Conservation (phyloP, 2,329 filamentous ascomycete genomes). For the Chaetomiaceae sp. region DNA sequence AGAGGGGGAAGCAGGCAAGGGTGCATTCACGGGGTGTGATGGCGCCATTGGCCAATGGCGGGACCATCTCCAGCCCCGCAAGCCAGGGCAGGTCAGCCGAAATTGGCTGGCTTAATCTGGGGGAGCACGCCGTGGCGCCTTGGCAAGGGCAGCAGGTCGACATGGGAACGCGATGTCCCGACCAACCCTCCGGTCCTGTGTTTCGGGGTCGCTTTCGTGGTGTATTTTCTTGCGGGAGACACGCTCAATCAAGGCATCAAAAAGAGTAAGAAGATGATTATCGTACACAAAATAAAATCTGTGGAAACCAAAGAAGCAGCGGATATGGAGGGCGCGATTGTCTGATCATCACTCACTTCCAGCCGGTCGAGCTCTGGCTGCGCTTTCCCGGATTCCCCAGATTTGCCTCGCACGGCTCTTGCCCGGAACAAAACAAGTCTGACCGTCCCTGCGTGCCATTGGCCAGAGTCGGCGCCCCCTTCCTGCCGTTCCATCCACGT, state of each 20-base stretch:
- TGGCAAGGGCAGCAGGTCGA: not conserved
- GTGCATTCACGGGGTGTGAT: too few relatives aligned
- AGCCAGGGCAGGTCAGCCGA: constrained; percentile 8
- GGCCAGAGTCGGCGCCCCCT: not conserved
- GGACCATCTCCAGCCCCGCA: too few relatives aligned
- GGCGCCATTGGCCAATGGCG: constrained; percentile 3
- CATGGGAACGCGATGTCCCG: not conserved
- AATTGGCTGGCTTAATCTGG: constrained; percentile 2
- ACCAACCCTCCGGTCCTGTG: too few relatives aligned
- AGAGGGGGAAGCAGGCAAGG: too few relatives aligned
- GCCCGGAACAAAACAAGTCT: constrained; percentile 10
- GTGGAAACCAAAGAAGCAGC: too few relatives aligned
- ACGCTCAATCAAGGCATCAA: too few relatives aligned
- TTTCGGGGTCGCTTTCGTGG: too few relatives aligned
- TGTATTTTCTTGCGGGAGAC: too few relatives aligned
- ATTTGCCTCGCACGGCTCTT: constrained; percentile 2
- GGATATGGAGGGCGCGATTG: not conserved
- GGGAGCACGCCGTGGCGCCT: not conserved
- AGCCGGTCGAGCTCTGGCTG: not conserved
- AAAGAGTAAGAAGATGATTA: too few relatives aligned
- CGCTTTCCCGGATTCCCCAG: not conserved
- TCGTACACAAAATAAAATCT: too few relatives aligned
- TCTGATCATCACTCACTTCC: not conserved
- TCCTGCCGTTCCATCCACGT: constrained; percentile 6
- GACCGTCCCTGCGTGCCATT: not conserved